Base-by-base conservation (phyloP, 23 red algal genomes). In the Chondrus crispus region DNA sequence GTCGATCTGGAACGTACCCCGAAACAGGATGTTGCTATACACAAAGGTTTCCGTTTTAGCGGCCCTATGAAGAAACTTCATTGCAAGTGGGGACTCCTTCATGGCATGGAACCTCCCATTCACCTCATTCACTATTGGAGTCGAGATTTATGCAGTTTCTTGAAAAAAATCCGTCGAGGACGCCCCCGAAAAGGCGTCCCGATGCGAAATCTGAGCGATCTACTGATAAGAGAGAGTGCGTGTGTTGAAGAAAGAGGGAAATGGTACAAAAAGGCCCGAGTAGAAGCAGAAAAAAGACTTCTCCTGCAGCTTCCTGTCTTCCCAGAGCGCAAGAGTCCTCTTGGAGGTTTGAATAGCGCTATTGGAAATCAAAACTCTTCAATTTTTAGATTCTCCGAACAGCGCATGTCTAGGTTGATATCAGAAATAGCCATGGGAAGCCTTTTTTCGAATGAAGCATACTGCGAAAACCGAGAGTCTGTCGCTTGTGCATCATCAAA, bases 41-140 rank as follows among this genome's bases (percentile, higher is more conserved):
- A 93, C 62, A 89, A 75, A 46, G 85, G 85, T 19, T 89, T 89
- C 46, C 18, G 57, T 42, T 89, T 89, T 46, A 49, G 51, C 18
- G 85, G 69, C 35, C 85, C 85, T 5, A 26, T 53, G n/a, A 58
- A 19, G 26, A 89, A 62, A 26, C 19, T 89, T 5, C 48, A 68
- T 7, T 89, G 85, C 63, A 89, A 86, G 41, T 57, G 54, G 36
- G 68, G 74, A 32, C 52, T 81, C 13, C 60, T 42, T 20, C 60
- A 85, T 45, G 78, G 71, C 9, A 48, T 82, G 14, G 62, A 50
- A 45, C 89, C 75, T 48, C 74, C 76, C 46, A 50, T 84, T 8
- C 40, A 74, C 28, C 51, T 93, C 13, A 44, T 93, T 2, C 89
- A 93, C 45, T 93, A 93, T 40, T 93, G 89, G 89, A 84, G 77